Conservation (phyloP, 2,329 filamentous ascomycete species). For the Penicillium sp. region DNA sequence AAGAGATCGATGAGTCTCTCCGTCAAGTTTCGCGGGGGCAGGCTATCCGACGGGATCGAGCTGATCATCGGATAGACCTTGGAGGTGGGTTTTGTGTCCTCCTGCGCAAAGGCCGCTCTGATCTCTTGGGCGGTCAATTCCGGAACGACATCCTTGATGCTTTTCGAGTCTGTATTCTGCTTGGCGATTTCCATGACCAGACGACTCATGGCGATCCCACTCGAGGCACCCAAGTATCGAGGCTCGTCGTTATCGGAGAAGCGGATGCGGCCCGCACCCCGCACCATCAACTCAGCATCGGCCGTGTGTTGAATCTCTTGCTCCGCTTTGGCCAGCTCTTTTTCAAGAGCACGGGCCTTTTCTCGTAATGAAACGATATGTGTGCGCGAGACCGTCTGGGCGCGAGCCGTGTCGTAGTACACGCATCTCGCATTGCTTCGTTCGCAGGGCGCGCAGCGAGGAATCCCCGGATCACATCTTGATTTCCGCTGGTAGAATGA, state of each 20-base stretch:
- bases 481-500: slow-evolving; percentile 69
- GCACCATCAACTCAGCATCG: slow-evolving; percentile 76
- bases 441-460: slow-evolving; percentile 87
- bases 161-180: slow-evolving; percentile 82
- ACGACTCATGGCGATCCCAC: slow-evolving; percentile 89
- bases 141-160: slow-evolving; percentile 86
- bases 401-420: slow-evolving; percentile 87
- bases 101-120: slow-evolving; percentile 60
- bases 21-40: slow-evolving; percentile 68
- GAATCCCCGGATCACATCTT: slow-evolving; percentile 86
- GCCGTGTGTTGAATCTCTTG: slow-evolving; percentile 66
- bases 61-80: slow-evolving; percentile 91
- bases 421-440: slow-evolving; percentile 86
- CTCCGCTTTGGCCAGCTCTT: slow-evolving; percentile 71
- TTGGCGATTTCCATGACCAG: slow-evolving; percentile 96
- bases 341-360: slow-evolving; percentile 73
- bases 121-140: slow-evolving; percentile 62
- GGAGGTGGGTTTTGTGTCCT: slow-evolving; percentile 60
- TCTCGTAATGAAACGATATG: slow-evolving; percentile 92
- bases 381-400: slow-evolving; percentile 76
- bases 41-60: slow-evolving; percentile 66
- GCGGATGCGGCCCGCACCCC: slow-evolving; percentile 76
- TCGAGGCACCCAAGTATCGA: slow-evolving; percentile 86
- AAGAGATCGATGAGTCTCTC: slow-evolving; percentile 79
- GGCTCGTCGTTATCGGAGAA: slow-evolving; percentile 81